These are phyloP conservation scores for Prunus padus DNA, from an alignment of 306 rosid genomes.

Conservation along the genomic window DNA sequence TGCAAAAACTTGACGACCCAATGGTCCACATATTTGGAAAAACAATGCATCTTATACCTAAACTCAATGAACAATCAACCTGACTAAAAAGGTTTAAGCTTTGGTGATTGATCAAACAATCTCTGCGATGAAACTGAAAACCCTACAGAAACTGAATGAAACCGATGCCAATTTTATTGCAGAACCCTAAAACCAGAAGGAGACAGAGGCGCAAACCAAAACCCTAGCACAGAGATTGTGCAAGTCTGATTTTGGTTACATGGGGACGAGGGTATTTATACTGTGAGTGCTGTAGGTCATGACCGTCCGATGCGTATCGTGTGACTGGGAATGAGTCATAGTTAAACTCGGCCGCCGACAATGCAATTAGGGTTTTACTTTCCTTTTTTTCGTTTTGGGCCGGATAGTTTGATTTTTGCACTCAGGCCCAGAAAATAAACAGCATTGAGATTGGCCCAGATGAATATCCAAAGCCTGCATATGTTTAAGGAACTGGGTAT, in stretches of 20 bases:
- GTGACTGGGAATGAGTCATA: conserved; percentile 3
- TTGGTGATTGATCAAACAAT: not conserved
- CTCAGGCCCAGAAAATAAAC: not conserved
- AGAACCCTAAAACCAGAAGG: not conserved
- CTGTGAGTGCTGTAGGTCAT: not conserved
- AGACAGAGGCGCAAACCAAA: not conserved
- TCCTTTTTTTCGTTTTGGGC: not conserved
- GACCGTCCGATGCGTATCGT: conserved; percentile 4
- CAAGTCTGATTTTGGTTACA: accelerated
- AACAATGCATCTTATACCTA: too few species aligned
- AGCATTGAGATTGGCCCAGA: not conserved
- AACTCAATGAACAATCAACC: too few species aligned
- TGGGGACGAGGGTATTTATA: not conserved
- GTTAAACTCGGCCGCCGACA: not conserved
- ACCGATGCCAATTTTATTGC: too few species aligned
- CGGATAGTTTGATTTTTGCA: not conserved
- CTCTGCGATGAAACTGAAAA: too few species aligned
- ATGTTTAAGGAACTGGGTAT: too few species aligned
- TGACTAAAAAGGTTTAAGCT: not conserved
- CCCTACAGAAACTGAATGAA: not conserved
- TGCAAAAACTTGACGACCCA: too few species aligned
- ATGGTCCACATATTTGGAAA: too few species aligned
- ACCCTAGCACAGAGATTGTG: not conserved
- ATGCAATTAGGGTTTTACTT: not conserved
- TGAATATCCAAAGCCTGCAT: not conserved